These are phyloP conservation scores for Trametes punicea DNA, from an alignment of 768 basidiomycete species.

Conservation along the genomic window DNA sequence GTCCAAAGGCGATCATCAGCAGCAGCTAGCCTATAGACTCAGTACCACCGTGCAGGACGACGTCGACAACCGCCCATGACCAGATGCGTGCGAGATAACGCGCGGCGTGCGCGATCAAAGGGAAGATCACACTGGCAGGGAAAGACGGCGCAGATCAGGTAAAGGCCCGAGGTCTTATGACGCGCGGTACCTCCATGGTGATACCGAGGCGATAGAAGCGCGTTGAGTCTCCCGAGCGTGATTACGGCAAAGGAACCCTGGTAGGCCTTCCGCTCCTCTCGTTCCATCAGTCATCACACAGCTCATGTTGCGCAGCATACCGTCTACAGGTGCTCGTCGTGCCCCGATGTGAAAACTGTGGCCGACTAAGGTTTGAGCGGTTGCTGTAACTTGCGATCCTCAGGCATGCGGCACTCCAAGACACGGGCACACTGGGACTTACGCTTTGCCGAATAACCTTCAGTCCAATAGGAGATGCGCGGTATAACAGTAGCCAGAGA, in stretches of 20 bases:
- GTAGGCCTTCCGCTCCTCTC: constrained; percentile 6
- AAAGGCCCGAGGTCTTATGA: constrained; percentile 13
- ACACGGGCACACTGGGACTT: constrained; percentile 3
- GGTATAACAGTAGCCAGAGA: not conserved
- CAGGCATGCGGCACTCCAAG: constrained; percentile 11
- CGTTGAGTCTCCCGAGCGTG: constrained; percentile 4
- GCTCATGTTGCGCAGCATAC: constrained; percentile 7
- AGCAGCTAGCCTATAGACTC: constrained; percentile 13
- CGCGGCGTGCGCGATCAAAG: not conserved
- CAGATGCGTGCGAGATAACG: constrained; percentile 12
- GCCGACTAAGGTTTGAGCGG: constrained; percentile 11
- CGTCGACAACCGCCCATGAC: not conserved
- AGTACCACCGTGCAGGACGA: constrained; percentile 11
- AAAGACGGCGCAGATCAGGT: constrained; percentile 7
- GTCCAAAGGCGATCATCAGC: not conserved
- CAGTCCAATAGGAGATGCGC: constrained; percentile 1
- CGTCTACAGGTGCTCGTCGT: constrained; percentile 15
- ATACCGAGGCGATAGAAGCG: constrained; percentile 19
- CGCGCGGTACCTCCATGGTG: constrained; percentile 11
- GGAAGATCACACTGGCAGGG: constrained; percentile 1
- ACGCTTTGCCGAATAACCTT: constrained; percentile 7
- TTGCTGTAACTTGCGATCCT: constrained; percentile 8
- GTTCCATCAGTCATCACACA: constrained; percentile 13
- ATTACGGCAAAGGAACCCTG: constrained; percentile 9
- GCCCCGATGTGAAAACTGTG: constrained; percentile 11